These are phyloP conservation scores for Pisolithus albus DNA, from an alignment of 768 basidiomycete genomes.

Conservation along the genomic window DNA sequence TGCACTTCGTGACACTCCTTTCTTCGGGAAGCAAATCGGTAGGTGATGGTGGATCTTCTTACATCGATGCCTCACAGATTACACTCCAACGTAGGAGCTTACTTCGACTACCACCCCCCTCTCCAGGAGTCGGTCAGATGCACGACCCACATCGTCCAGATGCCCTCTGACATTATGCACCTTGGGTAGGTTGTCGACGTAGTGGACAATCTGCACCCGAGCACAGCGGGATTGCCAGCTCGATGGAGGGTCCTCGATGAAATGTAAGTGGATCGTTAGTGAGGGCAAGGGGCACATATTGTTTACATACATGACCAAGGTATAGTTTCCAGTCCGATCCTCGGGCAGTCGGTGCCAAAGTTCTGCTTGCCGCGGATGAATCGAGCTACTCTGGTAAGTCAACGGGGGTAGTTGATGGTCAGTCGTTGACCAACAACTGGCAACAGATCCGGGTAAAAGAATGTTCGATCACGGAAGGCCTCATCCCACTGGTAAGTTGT, in stretches of 20 bases:
- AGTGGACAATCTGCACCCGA: conserved; percentile 52
- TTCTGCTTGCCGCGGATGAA: conserved; percentile 62
- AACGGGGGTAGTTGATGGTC: not conserved
- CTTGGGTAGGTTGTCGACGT: conserved; percentile 49
- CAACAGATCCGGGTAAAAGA: conserved; percentile 24
- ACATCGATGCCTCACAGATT: not conserved
- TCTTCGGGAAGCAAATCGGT: conserved; percentile 56
- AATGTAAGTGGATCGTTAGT: conserved; percentile 36
- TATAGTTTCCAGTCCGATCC: conserved; percentile 75
- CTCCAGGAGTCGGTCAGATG: conserved; percentile 56
- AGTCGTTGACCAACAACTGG: not conserved
- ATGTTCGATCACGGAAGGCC: conserved; percentile 63
- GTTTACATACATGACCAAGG: conserved; percentile 28
- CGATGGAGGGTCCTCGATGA: conserved; percentile 52
- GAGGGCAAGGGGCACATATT: conserved; percentile 3
- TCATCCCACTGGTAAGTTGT: conserved; percentile 62
- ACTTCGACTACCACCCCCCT: conserved; percentile 65
- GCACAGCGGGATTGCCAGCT: conserved; percentile 46
- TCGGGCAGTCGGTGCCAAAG: conserved; percentile 49
- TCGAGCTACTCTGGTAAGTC: conserved; percentile 50
- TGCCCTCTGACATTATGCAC: conserved; percentile 12
- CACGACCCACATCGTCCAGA: not conserved
- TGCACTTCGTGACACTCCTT: conserved; percentile 48
- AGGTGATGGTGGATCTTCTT: not conserved
- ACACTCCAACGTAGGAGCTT: conserved; percentile 38